Evolutionary conservation across 345 rosid genomes (phyloP), one percentile per base, ranked within the genome.

Genomic region (Populus ilicifolia): DNA sequence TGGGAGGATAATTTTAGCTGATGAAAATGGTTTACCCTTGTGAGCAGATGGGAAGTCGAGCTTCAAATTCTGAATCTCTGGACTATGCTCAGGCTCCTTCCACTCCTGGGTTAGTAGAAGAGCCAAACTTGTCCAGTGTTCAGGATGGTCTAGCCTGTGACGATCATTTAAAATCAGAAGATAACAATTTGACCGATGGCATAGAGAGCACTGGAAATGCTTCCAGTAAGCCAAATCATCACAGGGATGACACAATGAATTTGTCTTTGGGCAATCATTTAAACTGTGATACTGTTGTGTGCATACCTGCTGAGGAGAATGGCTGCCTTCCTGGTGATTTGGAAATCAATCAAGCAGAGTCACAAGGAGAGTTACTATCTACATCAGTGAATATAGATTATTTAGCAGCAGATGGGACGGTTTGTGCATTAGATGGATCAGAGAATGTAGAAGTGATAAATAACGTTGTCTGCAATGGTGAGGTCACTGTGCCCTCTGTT

Each of bases 41-140:
- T 80, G 41, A 76, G 67, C 87, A 94, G 98, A 80, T 80, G 78
- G 92, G 82, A 79, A 88, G 71, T 81, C 80, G 75, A 56, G 78
- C 50, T 72, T 78, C 82, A 81, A 71, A 76, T 83, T 83, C 89
- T 81, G 95, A 91, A 80, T 73, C 74, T 67, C 14, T 69, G 6
- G 98, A 89, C 80, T 89, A 88, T 83, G 96, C 97, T 20, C 91
- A 94, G 84, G 99, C 97, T 82, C 97, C 97, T 68, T 85, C 89
- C 71, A 94, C 99, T 77, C 98, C 99, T 79, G 96, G 94, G 78
- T 82, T 94, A 81, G 86, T 88, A 72, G 89, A 90, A 85, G 96
- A 87, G 85, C 89, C 93, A 77, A 89, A 92, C 78, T 74, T 83
- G 79, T 87, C 91, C 61, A 86, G 82, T 83, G 88, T 84, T 79